Conservation (phyloP, 768 basidiomycete species). For the Hortiboletus campestris region DNA sequence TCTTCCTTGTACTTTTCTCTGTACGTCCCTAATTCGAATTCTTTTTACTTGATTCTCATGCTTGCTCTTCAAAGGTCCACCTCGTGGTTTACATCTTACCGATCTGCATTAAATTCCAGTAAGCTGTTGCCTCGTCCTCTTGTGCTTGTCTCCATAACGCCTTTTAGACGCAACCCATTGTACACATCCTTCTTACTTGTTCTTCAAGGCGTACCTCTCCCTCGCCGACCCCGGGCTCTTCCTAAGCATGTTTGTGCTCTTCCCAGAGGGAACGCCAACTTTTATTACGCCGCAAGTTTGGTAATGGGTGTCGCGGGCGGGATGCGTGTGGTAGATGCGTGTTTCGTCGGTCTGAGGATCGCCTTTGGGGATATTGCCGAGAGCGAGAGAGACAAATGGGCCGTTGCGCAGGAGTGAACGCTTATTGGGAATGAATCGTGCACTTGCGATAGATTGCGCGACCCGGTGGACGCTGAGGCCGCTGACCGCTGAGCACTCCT, state of each 20-base stretch:
- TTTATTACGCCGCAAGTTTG: constrained; percentile 94
- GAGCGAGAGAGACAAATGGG: constrained; percentile 34
- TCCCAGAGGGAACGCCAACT: constrained; percentile 96
- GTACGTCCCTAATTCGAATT: constrained; percentile 42
- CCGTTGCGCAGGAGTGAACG: constrained; percentile 25
- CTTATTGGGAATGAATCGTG: no score
- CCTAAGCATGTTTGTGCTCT: constrained; percentile 73
- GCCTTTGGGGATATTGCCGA: constrained; percentile 58
- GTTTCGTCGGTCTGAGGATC: constrained; percentile 79
- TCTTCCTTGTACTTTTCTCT: constrained; percentile 95
- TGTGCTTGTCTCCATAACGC: neutral
- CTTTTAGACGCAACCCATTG: constrained; percentile 73
- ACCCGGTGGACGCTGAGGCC: no score
- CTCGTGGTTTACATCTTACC: constrained; percentile 80
- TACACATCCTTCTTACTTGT: constrained; percentile 74
- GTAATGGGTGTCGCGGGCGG: constrained; percentile 91
- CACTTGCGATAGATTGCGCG: no score
- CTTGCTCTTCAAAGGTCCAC: constrained; percentile 58
- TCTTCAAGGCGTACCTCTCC: constrained; percentile 90
- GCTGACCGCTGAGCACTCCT: no score
- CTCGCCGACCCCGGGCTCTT: constrained; percentile 89
- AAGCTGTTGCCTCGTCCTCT: constrained; percentile 21
- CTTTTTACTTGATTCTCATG: neutral
- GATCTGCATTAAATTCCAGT: constrained; percentile 87
- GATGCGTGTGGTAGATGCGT: constrained; percentile 74